Evolutionary conservation across 192 early-diverging fungal species (phyloP).

Genomic region (Entomortierella chlamydospora): DNA sequence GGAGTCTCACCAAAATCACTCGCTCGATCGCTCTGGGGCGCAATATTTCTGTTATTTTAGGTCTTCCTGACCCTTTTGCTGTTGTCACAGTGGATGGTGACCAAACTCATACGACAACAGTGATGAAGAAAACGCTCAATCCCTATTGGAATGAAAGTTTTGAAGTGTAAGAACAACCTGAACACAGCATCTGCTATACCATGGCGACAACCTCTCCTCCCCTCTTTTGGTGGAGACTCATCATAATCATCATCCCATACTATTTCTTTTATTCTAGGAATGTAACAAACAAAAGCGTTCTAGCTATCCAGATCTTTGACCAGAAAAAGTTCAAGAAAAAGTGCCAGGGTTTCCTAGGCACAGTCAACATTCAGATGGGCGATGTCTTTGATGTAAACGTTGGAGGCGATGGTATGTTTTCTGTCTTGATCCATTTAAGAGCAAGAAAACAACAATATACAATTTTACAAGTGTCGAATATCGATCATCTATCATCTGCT

Average conservation of each 20-base stretch:
- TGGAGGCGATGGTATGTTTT: constrained; percentile 75
- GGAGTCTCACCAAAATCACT: background rate
- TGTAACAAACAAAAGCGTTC: constrained; percentile 78
- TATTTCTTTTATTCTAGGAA: too few species aligned
- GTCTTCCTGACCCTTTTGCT: constrained; percentile 96
- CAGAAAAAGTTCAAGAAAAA: constrained; percentile 96
- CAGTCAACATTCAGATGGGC: constrained; percentile 87
- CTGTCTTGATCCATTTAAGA: too few species aligned
- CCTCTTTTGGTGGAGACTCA: too few species aligned
- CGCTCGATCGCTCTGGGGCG: background rate
- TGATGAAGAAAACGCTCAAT: constrained; percentile 88
- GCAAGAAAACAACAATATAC: too few species aligned
- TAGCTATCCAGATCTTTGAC: constrained; percentile 97
- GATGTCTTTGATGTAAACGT: constrained; percentile 82
- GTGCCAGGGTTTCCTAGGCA: constrained; percentile 90
- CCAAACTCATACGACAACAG: constrained; percentile 93
- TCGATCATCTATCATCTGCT: too few species aligned
- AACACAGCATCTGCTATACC: too few species aligned
- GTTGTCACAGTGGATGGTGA: constrained; percentile 95
- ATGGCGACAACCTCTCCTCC: too few species aligned
- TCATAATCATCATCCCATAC: too few species aligned
- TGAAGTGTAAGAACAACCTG: constrained; percentile 74
- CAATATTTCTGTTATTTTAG: constrained; percentile 29
- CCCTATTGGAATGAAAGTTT: constrained; percentile 97
- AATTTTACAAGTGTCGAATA: too few species aligned